Evolutionary conservation across 495 filamentous ascomycete genomes (phyloP).

Genomic region (Neurospora sp.): DNA sequence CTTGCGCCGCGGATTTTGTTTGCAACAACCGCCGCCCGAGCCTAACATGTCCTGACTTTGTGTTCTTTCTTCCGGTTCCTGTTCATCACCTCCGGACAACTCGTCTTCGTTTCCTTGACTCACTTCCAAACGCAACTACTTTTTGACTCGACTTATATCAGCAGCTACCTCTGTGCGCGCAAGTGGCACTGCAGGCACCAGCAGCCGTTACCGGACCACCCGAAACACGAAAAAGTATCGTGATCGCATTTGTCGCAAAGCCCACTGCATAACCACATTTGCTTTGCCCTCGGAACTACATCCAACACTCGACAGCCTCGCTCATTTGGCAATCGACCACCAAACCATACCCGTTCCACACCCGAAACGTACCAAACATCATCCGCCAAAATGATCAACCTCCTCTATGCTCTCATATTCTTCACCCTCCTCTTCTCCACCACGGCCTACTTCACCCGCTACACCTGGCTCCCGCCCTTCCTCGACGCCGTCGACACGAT

Average conservation of each 20-base stretch:
- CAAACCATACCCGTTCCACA: background rate
- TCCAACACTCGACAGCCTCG: background rate
- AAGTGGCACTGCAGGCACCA: background rate
- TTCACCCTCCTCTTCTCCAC: constrained; percentile 46
- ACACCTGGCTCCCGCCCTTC: constrained; percentile 58
- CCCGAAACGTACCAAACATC: background rate
- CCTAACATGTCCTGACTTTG: background rate
- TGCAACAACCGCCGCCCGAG: background rate
- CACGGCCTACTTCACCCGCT: constrained; percentile 71
- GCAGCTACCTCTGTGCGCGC: background rate
- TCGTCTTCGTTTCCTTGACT: background rate
- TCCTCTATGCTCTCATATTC: constrained; percentile 68
- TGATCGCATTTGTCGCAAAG: background rate
- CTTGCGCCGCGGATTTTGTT: background rate
- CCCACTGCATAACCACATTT: background rate
- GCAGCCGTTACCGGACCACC: background rate
- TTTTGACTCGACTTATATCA: background rate
- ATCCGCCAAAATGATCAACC: constrained; percentile 45
- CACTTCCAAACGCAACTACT: background rate
- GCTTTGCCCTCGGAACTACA: background rate
- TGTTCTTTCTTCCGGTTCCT: background rate
- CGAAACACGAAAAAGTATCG: background rate
- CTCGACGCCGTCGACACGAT: constrained; percentile 36
- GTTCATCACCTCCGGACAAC: background rate
- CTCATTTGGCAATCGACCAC: background rate